These are phyloP conservation scores for Bruguiera parviflora DNA, from an alignment of 345 rosid species.

Conservation along the genomic window DNA sequence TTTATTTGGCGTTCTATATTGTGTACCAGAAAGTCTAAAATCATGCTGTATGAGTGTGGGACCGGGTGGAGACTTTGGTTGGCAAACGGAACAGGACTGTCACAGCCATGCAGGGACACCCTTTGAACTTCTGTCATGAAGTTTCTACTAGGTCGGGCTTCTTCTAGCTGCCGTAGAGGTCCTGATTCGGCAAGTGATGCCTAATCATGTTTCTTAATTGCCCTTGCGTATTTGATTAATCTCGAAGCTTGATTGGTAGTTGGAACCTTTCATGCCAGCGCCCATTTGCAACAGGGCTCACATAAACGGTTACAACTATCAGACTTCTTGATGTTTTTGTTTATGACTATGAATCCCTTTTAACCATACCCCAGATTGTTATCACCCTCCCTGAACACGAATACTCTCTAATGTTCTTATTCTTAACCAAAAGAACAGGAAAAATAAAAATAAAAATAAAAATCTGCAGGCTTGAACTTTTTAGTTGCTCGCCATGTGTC, in stretches of 20 bases:
- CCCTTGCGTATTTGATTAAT: background rate
- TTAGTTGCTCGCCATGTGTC: background rate
- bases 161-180: background rate
- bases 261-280: slow-evolving; percentile 2
- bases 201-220: background rate
- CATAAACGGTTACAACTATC: background rate
- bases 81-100: slow-evolving; percentile 31
- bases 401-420: no score
- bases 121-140: slow-evolving; percentile 17
- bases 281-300: slow-evolving; percentile 3
- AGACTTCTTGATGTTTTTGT: no score
- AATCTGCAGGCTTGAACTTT: background rate
- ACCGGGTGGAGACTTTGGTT: background rate
- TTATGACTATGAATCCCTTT: no score
- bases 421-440: no score
- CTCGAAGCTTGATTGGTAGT: no score
- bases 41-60: background rate
- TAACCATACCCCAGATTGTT: no score
- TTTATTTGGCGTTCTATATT: background rate
- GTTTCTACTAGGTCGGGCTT: background rate
- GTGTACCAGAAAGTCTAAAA: slow-evolving; percentile 15
- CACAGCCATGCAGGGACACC: slow-evolving; percentile 7
- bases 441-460: no score
- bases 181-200: background rate
- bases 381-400: no score